These are phyloP conservation scores for Cyclostephanos invisitatus DNA, from an alignment of 108 stramenopile genomes.

Conservation along the genomic window DNA sequence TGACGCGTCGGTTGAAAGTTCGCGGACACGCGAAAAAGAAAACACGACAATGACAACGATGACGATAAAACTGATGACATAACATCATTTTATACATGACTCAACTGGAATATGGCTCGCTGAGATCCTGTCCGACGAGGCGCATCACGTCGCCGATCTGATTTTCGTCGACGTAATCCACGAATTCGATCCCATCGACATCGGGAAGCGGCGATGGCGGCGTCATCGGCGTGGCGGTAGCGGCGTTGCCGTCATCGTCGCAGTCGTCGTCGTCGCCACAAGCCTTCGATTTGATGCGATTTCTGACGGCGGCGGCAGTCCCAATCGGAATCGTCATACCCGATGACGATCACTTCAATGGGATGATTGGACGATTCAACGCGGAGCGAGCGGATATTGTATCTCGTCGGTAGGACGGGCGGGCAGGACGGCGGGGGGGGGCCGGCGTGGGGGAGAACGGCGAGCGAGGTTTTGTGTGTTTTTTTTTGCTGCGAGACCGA, in stretches of 20 bases:
- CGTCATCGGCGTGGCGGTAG: neutral
- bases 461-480: too few species aligned
- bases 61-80: neutral
- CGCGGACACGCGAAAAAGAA: neutral
- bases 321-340: too few species aligned
- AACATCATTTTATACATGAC: neutral
- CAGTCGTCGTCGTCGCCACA: neutral
- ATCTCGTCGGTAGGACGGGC: too few species aligned
- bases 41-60: neutral
- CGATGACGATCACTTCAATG: too few species aligned
- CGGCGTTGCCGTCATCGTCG: neutral
- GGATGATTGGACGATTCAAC: too few species aligned
- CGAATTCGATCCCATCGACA: slow-evolving; percentile 71
- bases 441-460: too few species aligned
- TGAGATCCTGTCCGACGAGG: slow-evolving; percentile 77
- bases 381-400: too few species aligned
- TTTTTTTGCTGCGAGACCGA: too few species aligned
- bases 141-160: slow-evolving; percentile 80
- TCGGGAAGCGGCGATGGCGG: slow-evolving; percentile 4
- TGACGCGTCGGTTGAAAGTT: too few species aligned
- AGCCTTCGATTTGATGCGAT: neutral
- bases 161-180: slow-evolving; percentile 76
- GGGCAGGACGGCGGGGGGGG: too few species aligned
- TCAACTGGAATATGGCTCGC: slow-evolving; percentile 85
- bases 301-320: too few species aligned